A percentile compares a stretch with the other conserved stretches of the same genome.
These are phyloP conservation scores for Tanacetum coccineum DNA, from an alignment of 129 eudicot species.

Conservation along the genomic window DNA sequence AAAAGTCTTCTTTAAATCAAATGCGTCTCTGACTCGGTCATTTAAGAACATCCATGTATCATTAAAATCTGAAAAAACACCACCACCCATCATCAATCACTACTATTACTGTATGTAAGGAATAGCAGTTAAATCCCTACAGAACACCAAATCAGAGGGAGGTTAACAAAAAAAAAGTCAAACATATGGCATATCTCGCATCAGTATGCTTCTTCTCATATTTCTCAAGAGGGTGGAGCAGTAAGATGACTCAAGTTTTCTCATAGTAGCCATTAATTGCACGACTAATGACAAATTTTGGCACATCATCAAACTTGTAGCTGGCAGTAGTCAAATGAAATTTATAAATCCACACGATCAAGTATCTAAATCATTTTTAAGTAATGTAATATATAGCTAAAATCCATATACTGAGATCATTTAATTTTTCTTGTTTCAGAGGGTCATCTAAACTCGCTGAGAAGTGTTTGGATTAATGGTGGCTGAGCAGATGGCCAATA, in stretches of 20 bases:
- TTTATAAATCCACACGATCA: neutral
- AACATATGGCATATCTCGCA: too few relatives aligned
- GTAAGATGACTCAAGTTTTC: too few relatives aligned
- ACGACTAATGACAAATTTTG: neutral
- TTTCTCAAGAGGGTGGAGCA: too few relatives aligned
- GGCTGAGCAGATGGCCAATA: too few relatives aligned
- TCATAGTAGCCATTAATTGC: too few relatives aligned
- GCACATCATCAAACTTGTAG: neutral
- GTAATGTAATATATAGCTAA: neutral
- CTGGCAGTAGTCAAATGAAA: neutral
- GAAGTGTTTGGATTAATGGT: too few relatives aligned
- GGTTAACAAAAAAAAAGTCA: neutral
- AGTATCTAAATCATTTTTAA: neutral
- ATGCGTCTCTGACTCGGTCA: constrained; percentile 78
- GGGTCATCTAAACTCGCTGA: neutral
- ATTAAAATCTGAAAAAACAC: constrained; percentile 62
- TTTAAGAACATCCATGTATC: constrained; percentile 90
- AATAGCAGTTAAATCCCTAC: neutral
- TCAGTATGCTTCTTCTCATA: too few relatives aligned
- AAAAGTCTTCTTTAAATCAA: constrained; percentile 82
- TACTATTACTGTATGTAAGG: neutral
- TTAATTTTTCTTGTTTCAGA: neutral
- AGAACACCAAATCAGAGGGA: neutral
- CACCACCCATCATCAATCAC: too few relatives aligned
- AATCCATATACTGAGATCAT: neutral